These are phyloP conservation scores for Periconia digitata DNA, from an alignment of 2,329 filamentous ascomycete species.

Conservation along the genomic window DNA sequence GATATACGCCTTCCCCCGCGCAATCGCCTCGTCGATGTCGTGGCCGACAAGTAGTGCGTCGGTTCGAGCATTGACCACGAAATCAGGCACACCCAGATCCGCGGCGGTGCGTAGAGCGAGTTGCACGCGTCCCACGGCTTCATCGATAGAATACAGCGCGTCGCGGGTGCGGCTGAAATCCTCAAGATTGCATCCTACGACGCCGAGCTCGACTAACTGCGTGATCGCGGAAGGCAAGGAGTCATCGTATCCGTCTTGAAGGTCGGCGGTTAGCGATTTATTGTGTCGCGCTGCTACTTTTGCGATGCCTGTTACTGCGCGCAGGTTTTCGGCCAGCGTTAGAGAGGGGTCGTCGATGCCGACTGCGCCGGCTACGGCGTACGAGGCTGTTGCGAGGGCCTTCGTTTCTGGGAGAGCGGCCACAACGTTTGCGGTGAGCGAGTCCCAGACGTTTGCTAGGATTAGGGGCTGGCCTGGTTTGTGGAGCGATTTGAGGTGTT, in stretches of 20 bases:
- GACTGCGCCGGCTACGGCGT: slow-evolving; percentile 34
- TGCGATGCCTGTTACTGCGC: slow-evolving; percentile 50
- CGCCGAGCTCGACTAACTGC: slow-evolving; percentile 53
- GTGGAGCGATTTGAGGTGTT: slow-evolving; percentile 48
- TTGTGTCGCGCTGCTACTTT: slow-evolving; percentile 43
- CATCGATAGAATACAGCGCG: slow-evolving; percentile 46
- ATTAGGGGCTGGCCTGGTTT: slow-evolving; percentile 54
- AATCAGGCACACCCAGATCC: slow-evolving; percentile 50
- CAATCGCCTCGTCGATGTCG: slow-evolving; percentile 52
- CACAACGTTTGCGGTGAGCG: slow-evolving; percentile 51
- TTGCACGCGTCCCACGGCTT: slow-evolving; percentile 53
- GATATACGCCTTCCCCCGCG: slow-evolving; percentile 59
- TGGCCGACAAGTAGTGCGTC: slow-evolving; percentile 53
- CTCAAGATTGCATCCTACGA: slow-evolving; percentile 62
- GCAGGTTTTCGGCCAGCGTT: slow-evolving; percentile 54
- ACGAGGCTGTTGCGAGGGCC: slow-evolving; percentile 45
- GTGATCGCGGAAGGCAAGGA: slow-evolving; percentile 51
- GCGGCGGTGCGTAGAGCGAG: slow-evolving; percentile 47
- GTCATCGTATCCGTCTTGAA: slow-evolving; percentile 62
- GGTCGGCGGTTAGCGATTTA: slow-evolving; percentile 58
- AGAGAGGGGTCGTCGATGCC: slow-evolving; percentile 46
- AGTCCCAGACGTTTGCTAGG: slow-evolving; percentile 60
- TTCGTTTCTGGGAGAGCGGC: slow-evolving; percentile 47
- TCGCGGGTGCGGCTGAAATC: slow-evolving; percentile 45
- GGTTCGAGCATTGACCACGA: slow-evolving; percentile 56